Conservation (phyloP, 495 filamentous ascomycete genomes). For the Rostrohypoxylon terebratum region DNA sequence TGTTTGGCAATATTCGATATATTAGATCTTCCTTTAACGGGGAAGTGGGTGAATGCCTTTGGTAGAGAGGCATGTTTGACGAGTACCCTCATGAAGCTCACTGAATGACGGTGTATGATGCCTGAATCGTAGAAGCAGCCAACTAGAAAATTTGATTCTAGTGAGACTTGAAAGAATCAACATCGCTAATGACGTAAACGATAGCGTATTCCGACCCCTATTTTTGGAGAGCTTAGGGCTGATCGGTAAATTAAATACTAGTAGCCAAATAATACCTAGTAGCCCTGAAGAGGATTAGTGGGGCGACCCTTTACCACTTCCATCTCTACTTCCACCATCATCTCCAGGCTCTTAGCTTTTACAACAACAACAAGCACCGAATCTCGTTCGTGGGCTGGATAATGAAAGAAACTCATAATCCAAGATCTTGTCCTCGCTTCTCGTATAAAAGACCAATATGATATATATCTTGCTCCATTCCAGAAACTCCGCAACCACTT, state of each 20-base stretch:
- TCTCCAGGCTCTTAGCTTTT: no score
- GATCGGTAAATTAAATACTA: not conserved
- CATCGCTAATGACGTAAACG: conserved; percentile 27
- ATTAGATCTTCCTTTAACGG: not conserved
- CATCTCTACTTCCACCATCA: no score
- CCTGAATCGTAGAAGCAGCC: not conserved
- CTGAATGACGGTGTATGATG: not conserved
- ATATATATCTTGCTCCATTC: no score
- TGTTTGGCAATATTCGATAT: conserved; percentile 12
- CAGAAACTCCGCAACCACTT: no score
- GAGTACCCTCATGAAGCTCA: conserved; percentile 19
- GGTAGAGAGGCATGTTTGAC: conserved; percentile 14
- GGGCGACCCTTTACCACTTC: no score
- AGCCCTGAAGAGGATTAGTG: no score
- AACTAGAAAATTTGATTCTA: not conserved
- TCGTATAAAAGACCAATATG: no score
- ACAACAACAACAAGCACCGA: no score
- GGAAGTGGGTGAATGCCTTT: not conserved
- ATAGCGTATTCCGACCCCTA: conserved; percentile 26
- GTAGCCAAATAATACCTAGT: no score
- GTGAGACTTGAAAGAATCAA: not conserved
- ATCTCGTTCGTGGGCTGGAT: no score
- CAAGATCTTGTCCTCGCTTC: no score
- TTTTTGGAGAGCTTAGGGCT: not conserved
- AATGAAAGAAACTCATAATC: no score